Evolutionary conservation across 225 moss, liverwort and hornwort genomes (phyloP), one percentile per base, ranked within the genome.

Genomic region (Rhytidiadelphus loreus): DNA sequence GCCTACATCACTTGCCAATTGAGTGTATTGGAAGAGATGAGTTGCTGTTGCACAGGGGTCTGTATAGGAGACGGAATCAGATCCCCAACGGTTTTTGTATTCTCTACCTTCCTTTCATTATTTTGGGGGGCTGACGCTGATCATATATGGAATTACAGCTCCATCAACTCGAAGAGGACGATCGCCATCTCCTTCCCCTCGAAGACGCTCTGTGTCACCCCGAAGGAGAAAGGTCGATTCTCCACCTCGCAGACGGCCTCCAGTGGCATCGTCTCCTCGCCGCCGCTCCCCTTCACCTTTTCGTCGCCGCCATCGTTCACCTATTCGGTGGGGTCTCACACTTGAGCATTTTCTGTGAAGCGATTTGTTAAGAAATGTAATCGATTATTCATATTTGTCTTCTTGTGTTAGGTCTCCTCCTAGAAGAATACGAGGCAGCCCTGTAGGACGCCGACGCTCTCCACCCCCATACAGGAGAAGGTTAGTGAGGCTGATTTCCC

Each of bases 221-320:
- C 94, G 96, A 41, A 91, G 96, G 75, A 91, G 95, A 88, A 91
- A 92, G 82, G 91, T 78, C 50, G 90, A 93, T 62, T 92, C 94
- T 33, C 95, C 97, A 53, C 97, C 95, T 53, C 93, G 95, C 26
- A 90, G 97, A 90, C 97, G 97, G 39, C 94, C 93, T 86, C 94
- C 94, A 61, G 71, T 90, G 75, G 75, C 88, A 48, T 92, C 94
- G 41, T 92, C 97, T 89, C 95, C 95, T 77, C 93, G 98, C 32
- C 93, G 97, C 76, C 97, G 98, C 39, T 98, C 98, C 78, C 98
- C 96, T 86, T 97, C 98, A 32, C 96, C 97, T 63, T 89, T 96
- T 55, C 94, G 97, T 53, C 94, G 95, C 58, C 91, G 93, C n/a
- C 95, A 95, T 33, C 95, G 95, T 81, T 97, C 96, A 83, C 96